A percentile compares a stretch with the other conserved stretches of the same genome.
phyloP scores from a whole-genome alignment of 2,329 filamentous ascomycete species.

The Fusarium lyarnte region DNA sequence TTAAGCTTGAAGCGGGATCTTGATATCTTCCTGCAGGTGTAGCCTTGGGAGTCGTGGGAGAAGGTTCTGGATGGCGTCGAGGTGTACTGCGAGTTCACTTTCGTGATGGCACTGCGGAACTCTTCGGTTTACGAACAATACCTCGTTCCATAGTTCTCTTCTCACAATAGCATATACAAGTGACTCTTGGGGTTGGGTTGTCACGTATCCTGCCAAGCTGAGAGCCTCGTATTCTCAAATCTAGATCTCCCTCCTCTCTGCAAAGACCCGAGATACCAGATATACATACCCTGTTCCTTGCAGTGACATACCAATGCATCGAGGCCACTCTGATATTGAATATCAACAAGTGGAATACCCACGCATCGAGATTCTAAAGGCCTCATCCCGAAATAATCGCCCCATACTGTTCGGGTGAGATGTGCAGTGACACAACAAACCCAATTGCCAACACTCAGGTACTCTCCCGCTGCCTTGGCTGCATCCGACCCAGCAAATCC shows the following conservation, averaged over 20 bases:
- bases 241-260: background rate
- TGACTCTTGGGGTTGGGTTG: background rate
- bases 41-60: background rate
- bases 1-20: background rate
- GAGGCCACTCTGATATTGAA: background rate
- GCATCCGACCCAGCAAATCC: slow-evolving; percentile 3
- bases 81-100: background rate
- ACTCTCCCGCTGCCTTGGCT: slow-evolving; percentile 12
- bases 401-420: background rate
- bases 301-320: background rate
- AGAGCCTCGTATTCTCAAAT: background rate
- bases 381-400: background rate
- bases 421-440: background rate
- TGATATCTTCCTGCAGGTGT: background rate
- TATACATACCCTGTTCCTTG: background rate
- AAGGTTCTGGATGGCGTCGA: background rate
- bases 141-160: background rate
- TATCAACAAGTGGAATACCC: background rate
- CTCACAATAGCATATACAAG: background rate
- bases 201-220: background rate
- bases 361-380: background rate
- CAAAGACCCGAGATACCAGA: background rate
- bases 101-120: background rate
- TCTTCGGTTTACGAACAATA: background rate
- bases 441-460: background rate